Evolutionary conservation across 2,329 filamentous ascomycete species (phyloP).

Genomic region (Aspergillus pseudoviridinutans): DNA sequence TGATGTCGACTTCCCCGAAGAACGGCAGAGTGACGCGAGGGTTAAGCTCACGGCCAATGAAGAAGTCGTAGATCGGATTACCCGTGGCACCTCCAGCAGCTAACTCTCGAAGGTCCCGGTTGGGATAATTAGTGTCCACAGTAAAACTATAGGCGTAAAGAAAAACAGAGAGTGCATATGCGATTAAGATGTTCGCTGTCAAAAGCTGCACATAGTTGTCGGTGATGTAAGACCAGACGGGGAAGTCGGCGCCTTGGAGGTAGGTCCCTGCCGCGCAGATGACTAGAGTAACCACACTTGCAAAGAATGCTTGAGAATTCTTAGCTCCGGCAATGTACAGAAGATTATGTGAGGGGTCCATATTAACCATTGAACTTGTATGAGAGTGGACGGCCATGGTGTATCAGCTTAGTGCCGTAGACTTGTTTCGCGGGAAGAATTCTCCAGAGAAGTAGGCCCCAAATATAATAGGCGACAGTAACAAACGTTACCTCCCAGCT

Average conservation of each 20-base stretch:
- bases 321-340: neutral
- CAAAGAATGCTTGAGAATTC: constrained; percentile 59
- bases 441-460: constrained; percentile 68
- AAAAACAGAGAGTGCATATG: constrained; percentile 66
- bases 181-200: constrained; percentile 73
- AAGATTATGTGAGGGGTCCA: neutral
- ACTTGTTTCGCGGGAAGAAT: constrained; percentile 68
- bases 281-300: constrained; percentile 63
- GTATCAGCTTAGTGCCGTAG: constrained; percentile 62
- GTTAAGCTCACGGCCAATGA: constrained; percentile 89
- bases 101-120: constrained; percentile 67
- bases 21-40: constrained; percentile 64
- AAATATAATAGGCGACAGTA: constrained; percentile 68
- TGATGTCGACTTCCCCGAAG: constrained; percentile 68
- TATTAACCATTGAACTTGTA: constrained; percentile 70
- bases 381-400: constrained; percentile 64
- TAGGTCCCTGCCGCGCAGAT: constrained; percentile 68
- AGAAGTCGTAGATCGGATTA: constrained; percentile 88
- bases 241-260: constrained; percentile 70
- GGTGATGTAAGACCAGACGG: constrained; percentile 83
- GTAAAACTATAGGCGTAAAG: constrained; percentile 77
- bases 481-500: constrained; percentile 54
- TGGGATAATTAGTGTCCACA: constrained; percentile 55
- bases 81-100: constrained; percentile 74
- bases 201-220: constrained; percentile 82